Evolutionary conservation across 2,329 filamentous ascomycete genomes (phyloP).

Genomic region (Whalleya microplaca): DNA sequence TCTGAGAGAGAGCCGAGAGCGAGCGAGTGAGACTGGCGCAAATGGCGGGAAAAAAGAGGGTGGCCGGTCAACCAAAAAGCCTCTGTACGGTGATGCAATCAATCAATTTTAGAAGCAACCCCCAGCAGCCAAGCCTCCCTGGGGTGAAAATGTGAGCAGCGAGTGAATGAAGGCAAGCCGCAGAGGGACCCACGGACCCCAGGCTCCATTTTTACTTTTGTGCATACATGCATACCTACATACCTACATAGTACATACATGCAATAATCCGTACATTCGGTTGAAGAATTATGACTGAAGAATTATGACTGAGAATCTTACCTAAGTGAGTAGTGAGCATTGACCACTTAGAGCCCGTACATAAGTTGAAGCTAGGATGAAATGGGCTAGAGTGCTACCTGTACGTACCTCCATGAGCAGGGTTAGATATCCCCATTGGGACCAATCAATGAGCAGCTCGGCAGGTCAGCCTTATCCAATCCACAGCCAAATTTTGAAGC

Average conservation of each 20-base stretch:
- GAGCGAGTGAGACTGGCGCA: constrained; percentile 12
- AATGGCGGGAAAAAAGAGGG: constrained; percentile 34
- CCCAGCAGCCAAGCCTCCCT: background rate
- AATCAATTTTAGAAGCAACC: constrained; percentile 10
- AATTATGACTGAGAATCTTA: no score
- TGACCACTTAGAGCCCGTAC: constrained; percentile 2
- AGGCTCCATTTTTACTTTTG: no score
- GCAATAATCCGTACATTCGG: no score
- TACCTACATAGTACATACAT: no score
- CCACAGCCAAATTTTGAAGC: constrained; percentile 18
- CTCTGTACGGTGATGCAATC: constrained; percentile 22
- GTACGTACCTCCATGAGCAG: no score
- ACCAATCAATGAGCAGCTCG: constrained; percentile 15
- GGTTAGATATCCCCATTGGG: no score
- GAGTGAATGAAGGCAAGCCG: background rate
- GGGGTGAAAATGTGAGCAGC: background rate
- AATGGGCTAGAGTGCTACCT: no score
- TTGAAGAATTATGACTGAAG: no score
- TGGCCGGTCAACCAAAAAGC: constrained; percentile 36
- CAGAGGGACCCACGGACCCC: background rate
- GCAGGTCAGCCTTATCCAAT: constrained; percentile 18
- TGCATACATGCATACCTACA: no score
- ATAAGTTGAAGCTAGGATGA: no score
- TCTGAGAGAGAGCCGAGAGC: constrained; percentile 7
- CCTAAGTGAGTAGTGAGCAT: background rate